Evolutionary conservation across 805 yeast genomes (phyloP), one percentile per base, ranked within the genome.

Genomic region (Monosporozyma servazzii): DNA sequence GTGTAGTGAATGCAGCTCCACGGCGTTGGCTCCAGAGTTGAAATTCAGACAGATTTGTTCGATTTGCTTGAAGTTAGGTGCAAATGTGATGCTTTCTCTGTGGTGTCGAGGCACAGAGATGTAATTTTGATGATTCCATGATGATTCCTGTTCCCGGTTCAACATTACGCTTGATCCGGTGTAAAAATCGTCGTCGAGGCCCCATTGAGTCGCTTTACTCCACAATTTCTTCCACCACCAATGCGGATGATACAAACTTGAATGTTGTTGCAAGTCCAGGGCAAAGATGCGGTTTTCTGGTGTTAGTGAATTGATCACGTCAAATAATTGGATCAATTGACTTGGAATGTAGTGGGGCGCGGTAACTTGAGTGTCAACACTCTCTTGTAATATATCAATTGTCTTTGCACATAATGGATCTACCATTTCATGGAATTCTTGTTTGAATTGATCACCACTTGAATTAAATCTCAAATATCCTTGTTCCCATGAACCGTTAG

Each of bases 241-340:
- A 25, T 42, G 41, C 8, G 31, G 5, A 40, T 29, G 39, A n/a
- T 11, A 30, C n/a, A 17, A n/a, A 58, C 50, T 48, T 56, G 56
- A 13, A 63, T 18, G 10, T 10, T 39, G 20, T 18, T 30, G 61
- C 3, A 50, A 46, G 48, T 66, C 70, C 15, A 66, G 49, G 18
- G 62, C 59, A 40, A 66, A 57, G 2, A 66, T 46, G 30, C 56
- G 55, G 49, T 63, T 60, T 41, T 60, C 63, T 5, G 68, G 68
- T 8, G 62, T 56, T 45, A 56, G 51, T 4, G 44, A 45, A 40
- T 57, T 54, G 36, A 65, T 50, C 21, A 58, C 48, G n/a, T 54
- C 54, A 31, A 66, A 58, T 18, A 66, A 49, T 45, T 62, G 62
- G 15, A 64, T 54, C 18, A 64, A 52, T 45, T 65, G 54, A 20